Evolutionary conservation across 768 basidiomycete species (phyloP), one percentile per base, ranked within the genome.

Genomic region (Krasilnikovozyma curviuscula): DNA sequence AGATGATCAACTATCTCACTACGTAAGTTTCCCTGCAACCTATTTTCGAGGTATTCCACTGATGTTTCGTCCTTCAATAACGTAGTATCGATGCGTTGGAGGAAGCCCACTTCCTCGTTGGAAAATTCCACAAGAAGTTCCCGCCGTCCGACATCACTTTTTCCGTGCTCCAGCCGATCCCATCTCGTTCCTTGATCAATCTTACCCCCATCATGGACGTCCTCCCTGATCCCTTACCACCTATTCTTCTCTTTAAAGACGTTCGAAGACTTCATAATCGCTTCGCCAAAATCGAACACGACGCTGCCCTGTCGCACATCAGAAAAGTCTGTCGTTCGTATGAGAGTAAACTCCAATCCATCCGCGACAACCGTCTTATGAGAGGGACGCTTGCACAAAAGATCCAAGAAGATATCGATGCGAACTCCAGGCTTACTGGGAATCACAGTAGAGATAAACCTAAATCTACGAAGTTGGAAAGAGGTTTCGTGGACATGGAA

Each of bases 1-100:
- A 77, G 14, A 75, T 75, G 69, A 77, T 91, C 52, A 71, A 77
- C 14, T 63, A 77, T 0, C 74, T 91, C n/a, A 73, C 75, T 12
- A 76, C 76, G 85, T 85, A 49, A 51, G 76, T 69, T 24, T 19
- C 14, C 14, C 25, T 46, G 31, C n/a, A 14, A 10, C 24, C 9
- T 3, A 8, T 25, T 14, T 23, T 23, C 21, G 6, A 31, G 23
- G 12, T 48, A 14, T 13, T 24, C 40, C 18, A 12, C 25, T 24
- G 7, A 19, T 40, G 18, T 21, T 37, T 37, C 5, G 12, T 23
- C 28, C 13, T 18, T 23, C 18, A 25, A 23, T 19, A 27, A 12
- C 16, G 10, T 46, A 52, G 50, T 7, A 29, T 41, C 9, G 50
- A 46, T 16, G 40, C 46, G 38, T 41, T 52, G 13, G 32, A 24